Base-by-base conservation (phyloP, 768 basidiomycete species). In the Gautieria morchelliformis region DNA sequence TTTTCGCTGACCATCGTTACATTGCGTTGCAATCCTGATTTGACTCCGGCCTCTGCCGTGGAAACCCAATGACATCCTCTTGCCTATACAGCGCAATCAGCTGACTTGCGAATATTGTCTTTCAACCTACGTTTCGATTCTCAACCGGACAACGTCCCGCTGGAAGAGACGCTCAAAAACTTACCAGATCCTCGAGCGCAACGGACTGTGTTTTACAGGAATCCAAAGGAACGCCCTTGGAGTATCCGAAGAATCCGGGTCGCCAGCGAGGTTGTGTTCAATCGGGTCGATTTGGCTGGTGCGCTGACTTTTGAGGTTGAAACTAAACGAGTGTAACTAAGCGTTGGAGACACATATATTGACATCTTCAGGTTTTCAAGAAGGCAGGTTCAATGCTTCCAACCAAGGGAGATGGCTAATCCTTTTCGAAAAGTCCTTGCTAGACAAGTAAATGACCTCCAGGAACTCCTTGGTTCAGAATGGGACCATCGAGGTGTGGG, bases 401-500 rank as follows among this genome's bases (percentile, higher is more conserved):
- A 24, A 27, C 30, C 15, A 9, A 56, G 47, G 19, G 27, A 32
- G 8, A 17, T 56, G 4, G 4, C 10, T 33, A 56, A 22, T 54
- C 19, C 37, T 24, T 47, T 20, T 2, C 10, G 4, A 10, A 47
- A 17, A 57, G 82, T 77, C 2, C 70, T 84, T 8, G 67, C 78
- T 24, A 67, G 77, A 53, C 84, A 85, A 63, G 77, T 85, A 5
- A 65, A 67, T 24, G 84, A 86, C 61, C 64, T 86, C 5, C 70
- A 72, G 7, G 71, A 74, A 46, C 71, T 85, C 4, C 72, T 86
- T 14, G 83, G 83, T 0, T 58, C 68, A 4, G 72, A 73, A 4
- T 86, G 79, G 77, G 73, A 67, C 15, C 80, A 80, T 76, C 74
- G 83, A 20, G 83, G 82, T 1, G 81, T 83, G 0, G 84, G 83